These are phyloP conservation scores for Triglochin maritima DNA, from an alignment of 106 monocot species.

Conservation along the genomic window DNA sequence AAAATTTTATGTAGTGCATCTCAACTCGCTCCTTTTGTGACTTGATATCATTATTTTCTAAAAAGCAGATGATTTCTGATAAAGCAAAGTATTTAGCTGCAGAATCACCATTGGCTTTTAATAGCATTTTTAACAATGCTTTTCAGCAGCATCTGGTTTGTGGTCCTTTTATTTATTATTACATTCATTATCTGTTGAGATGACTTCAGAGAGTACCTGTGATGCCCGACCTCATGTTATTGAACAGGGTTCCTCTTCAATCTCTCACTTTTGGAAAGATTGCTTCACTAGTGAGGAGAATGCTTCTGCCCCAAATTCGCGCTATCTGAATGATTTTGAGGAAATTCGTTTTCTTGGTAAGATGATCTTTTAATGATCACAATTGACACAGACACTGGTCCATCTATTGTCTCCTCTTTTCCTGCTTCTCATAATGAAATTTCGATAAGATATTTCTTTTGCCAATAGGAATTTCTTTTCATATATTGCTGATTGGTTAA, in stretches of 20 bases:
- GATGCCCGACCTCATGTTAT: conserved; percentile 1
- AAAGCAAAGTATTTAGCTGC: conserved; percentile 54
- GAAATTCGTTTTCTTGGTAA: conserved; percentile 82
- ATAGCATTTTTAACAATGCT: conserved; percentile 44
- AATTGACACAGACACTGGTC: neutral
- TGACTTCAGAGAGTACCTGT: neutral
- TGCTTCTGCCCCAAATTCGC: conserved; percentile 57
- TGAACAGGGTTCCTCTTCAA: conserved; percentile 45
- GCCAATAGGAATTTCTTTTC: too few species aligned
- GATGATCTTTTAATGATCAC: neutral
- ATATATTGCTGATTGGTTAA: too few species aligned
- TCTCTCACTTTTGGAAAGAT: conserved; percentile 61
- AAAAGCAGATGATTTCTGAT: conserved; percentile 66
- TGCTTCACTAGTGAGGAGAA: conserved; percentile 22
- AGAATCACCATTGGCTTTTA: conserved; percentile 40
- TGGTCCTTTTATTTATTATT: conserved; percentile 5
- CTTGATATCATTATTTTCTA: conserved; percentile 3
- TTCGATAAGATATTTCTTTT: too few species aligned
- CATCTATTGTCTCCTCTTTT: too few species aligned
- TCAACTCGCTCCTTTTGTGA: neutral
- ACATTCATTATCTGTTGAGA: neutral
- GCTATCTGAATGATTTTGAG: conserved; percentile 93
- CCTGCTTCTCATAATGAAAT: too few species aligned
- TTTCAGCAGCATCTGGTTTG: conserved; percentile 65
- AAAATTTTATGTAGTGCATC: neutral